A percentile compares a stretch with the other conserved stretches of the same genome.
phyloP scores from a whole-genome alignment of 2,329 filamentous ascomycete genomes.

The Cyanodermella asteris region DNA sequence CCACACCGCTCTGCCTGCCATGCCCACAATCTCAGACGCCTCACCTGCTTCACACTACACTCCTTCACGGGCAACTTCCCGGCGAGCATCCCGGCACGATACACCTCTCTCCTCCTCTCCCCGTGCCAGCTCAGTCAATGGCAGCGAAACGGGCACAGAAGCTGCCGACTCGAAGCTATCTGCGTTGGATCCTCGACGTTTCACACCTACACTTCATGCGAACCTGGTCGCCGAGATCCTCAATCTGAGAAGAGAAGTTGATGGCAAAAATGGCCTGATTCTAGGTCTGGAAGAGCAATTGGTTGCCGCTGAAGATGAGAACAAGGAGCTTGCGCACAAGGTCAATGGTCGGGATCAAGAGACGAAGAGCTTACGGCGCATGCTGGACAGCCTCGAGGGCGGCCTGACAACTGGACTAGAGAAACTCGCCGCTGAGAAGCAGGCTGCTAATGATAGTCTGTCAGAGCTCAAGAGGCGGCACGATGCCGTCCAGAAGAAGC shows the following conservation, averaged over 20 bases:
- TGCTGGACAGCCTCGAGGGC: constrained; percentile 68
- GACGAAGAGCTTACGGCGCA: constrained; percentile 57
- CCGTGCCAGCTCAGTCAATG: constrained; percentile 19
- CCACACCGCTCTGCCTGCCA: no score
- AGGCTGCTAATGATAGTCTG: constrained; percentile 54
- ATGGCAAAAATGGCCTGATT: constrained; percentile 71
- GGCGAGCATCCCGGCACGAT: no score
- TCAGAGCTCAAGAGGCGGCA: constrained; percentile 55
- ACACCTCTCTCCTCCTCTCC: constrained; percentile 22
- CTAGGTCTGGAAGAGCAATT: constrained; percentile 61
- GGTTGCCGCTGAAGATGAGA: constrained; percentile 48
- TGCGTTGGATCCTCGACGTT: constrained; percentile 69
- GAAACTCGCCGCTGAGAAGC: constrained; percentile 65
- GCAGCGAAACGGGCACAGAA: constrained; percentile 26
- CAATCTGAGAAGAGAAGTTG: constrained; percentile 64
- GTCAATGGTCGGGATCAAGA: constrained; percentile 49
- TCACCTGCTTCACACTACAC: no score
- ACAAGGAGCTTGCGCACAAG: constrained; percentile 44
- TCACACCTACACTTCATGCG: constrained; percentile 86
- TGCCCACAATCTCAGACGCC: no score
- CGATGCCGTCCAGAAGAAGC: constrained; percentile 55
- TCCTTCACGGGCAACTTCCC: no score
- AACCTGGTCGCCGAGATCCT: constrained; percentile 90
- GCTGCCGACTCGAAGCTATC: constrained; percentile 47
- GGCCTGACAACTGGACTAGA: constrained; percentile 70